Percentiles rank a stretch among this genome's conserved stretches.
These are phyloP conservation scores for Solanum chacoense DNA, from an alignment of 305 asterid genomes.

Conservation along the genomic window DNA sequence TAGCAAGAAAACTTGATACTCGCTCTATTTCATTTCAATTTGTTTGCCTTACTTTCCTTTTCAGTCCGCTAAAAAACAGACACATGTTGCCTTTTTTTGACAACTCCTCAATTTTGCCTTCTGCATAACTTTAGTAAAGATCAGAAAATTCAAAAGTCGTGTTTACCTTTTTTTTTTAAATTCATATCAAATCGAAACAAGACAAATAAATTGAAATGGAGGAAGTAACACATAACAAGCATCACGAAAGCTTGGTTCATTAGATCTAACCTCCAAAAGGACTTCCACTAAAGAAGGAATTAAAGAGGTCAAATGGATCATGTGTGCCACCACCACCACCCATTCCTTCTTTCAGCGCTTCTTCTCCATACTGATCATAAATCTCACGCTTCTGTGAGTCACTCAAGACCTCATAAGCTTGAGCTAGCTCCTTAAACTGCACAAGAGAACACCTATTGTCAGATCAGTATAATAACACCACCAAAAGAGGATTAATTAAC, in stretches of 20 bases:
- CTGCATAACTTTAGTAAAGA: neutral
- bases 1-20: neutral
- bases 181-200: neutral
- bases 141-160: neutral
- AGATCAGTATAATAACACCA: neutral
- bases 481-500: neutral
- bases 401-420: slow-evolving; percentile 83
- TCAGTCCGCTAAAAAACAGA: neutral
- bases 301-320: slow-evolving; percentile 49
- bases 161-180: neutral
- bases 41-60: neutral
- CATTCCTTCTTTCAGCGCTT: slow-evolving; percentile 95
- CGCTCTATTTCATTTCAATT: neutral
- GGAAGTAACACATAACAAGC: neutral
- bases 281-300: slow-evolving; percentile 40
- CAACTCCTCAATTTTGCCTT: neutral
- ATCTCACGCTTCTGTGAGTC: slow-evolving; percentile 85
- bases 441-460: neutral
- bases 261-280: slow-evolving; percentile 31
- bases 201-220: neutral
- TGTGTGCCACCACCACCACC: slow-evolving; percentile 52
- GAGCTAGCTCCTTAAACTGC: slow-evolving; percentile 90
- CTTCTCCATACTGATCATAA: slow-evolving; percentile 88
- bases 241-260: neutral
- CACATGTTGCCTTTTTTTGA: neutral